Evolutionary conservation across 2,329 filamentous ascomycete genomes (phyloP).

Genomic region (Aspergillus calidoustus): DNA sequence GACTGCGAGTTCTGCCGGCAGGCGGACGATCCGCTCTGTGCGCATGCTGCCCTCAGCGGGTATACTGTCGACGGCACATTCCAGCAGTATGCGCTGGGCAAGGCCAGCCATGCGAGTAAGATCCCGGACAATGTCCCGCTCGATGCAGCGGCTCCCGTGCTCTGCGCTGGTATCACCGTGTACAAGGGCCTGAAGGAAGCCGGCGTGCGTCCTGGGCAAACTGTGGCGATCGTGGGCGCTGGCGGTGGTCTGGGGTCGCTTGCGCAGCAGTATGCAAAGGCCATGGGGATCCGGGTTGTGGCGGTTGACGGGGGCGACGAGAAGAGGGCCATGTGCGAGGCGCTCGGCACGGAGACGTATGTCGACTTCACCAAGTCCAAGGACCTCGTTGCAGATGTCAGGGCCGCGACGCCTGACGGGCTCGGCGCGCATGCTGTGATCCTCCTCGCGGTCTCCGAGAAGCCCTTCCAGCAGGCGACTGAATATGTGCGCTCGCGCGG

Average conservation of each 20-base stretch:
- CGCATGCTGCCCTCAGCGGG: conserved; percentile 74
- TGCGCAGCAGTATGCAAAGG: conserved; percentile 85
- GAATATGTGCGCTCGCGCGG: conserved; percentile 79
- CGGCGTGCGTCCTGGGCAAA: conserved; percentile 70
- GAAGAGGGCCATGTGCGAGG: conserved; percentile 69
- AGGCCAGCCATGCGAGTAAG: conserved; percentile 80
- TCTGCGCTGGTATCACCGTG: conserved; percentile 85
- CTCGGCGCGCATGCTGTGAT: conserved; percentile 86
- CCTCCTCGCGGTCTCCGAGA: conserved; percentile 80
- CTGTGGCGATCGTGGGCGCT: conserved; percentile 79
- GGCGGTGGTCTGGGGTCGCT: conserved; percentile 81
- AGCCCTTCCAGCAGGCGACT: conserved; percentile 85
- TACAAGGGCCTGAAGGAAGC: conserved; percentile 91
- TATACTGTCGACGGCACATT: conserved; percentile 93
- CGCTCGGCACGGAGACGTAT: conserved; percentile 76
- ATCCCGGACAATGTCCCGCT: conserved; percentile 78
- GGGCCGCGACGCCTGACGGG: conserved; percentile 65
- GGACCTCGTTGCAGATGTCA: conserved; percentile 80
- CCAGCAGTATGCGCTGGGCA: conserved; percentile 88
- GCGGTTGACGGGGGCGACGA: conserved; percentile 83
- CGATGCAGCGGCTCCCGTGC: conserved; percentile 75
- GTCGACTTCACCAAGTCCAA: conserved; percentile 74
- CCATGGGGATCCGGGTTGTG: conserved; percentile 81
- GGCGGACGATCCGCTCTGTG: conserved; percentile 79
- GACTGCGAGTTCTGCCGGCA: conserved; percentile 79